Conservation (phyloP, 2,329 filamentous ascomycete species). For the Dactylella cylindrospora region DNA sequence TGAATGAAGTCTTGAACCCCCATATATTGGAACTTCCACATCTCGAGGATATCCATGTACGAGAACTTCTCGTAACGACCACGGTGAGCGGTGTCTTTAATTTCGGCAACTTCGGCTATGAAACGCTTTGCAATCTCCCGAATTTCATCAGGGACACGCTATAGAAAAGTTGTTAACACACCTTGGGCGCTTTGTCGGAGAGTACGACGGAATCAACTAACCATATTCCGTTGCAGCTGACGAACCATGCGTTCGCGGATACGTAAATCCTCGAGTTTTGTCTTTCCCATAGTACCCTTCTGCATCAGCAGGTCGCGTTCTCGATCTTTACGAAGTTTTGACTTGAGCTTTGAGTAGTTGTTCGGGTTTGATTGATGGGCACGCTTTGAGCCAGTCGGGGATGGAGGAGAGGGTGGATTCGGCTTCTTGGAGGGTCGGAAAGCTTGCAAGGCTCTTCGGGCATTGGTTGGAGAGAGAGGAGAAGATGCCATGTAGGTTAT, state of each 20-base stretch:
- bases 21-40: constrained; percentile 27
- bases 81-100: neutral
- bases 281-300: constrained; percentile 5
- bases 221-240: constrained; percentile 12
- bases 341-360: constrained; percentile 25
- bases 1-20: constrained; percentile 10
- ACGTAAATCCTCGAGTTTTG: constrained; percentile 6
- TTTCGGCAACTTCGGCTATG: neutral
- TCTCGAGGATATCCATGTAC: constrained; percentile 19
- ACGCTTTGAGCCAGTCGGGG: constrained; percentile 9
- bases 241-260: constrained; percentile 17
- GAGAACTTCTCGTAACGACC: constrained; percentile 6
- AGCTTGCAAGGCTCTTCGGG: constrained; percentile 13
- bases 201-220: too few species aligned
- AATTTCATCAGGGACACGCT: constrained; percentile 15
- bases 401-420: neutral
- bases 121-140: neutral
- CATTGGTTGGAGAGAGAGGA: constrained; percentile 10
- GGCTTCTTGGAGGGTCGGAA: neutral
- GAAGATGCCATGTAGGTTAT: neutral
- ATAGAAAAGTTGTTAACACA: neutral
- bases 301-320: constrained; percentile 21
- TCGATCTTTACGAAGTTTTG: constrained; percentile 29
- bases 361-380: constrained; percentile 14
- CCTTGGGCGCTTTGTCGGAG: too few species aligned